Conservation (phyloP, 108 stramenopile genomes). For the Stephanodiscus triporus region DNA sequence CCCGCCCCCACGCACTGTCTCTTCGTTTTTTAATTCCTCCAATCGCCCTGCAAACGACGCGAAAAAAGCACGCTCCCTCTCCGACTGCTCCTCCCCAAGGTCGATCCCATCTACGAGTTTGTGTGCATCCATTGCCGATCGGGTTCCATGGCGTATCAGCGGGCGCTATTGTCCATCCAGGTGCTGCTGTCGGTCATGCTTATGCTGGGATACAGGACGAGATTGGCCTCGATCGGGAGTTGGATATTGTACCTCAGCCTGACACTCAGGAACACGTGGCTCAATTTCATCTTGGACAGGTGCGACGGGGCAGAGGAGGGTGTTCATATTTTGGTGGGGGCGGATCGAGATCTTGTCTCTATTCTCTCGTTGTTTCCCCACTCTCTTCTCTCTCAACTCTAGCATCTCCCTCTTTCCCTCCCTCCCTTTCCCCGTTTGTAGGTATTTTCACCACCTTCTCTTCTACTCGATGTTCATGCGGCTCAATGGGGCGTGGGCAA, state of each 20-base stretch:
- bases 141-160: conserved; percentile 64
- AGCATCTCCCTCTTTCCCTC: neutral
- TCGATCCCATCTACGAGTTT: conserved; percentile 67
- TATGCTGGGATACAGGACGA: conserved; percentile 64
- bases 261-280: conserved; percentile 84
- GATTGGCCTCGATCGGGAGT: conserved; percentile 63
- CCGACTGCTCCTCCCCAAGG: conserved; percentile 62
- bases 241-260: conserved; percentile 80
- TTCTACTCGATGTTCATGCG: conserved; percentile 83
- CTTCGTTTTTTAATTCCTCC: too few species aligned
- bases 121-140: conserved; percentile 80
- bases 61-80: conserved; percentile 67
- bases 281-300: conserved; percentile 88
- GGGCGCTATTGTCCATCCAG: conserved; percentile 64
- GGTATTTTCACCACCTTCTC: conserved; percentile 80
- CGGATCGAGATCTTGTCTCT: too few species aligned
- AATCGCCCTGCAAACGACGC: neutral
- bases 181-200: conserved; percentile 61
- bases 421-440: neutral
- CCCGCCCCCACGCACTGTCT: too few species aligned
- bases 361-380: neutral
- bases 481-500: conserved; percentile 56
- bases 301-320: neutral
- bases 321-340: neutral
- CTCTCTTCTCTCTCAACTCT: neutral